Base-by-base conservation (phyloP, 2,329 filamentous ascomycete species). In the Pseudocercospora cruenta region DNA sequence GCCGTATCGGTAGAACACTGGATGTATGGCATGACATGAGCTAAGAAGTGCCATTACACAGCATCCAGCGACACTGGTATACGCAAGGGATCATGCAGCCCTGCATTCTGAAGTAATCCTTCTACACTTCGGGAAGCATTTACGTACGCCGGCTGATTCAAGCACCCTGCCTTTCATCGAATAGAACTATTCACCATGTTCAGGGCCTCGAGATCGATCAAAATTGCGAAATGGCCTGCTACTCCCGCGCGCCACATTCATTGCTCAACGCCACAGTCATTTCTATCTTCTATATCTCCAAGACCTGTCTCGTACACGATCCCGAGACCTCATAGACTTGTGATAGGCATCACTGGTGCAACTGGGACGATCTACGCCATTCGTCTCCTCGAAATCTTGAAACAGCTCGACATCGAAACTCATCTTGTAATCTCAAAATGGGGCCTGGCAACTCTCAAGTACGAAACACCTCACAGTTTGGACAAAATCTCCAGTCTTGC, bases 311-410 rank as follows among this genome's bases (percentile, higher is more conserved):
- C 33, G 33, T 36, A 36, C 33, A 36, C 33, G 33, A 4, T 12
- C 5, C 12, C 33, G 14, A 36, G 12, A 36, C 33, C 33, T 12
- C 74, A 73, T 31, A 71, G 76, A 8, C 83, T 85, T 58, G 77
- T 85, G 1, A 77, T 85, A 6, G 84, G 78, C 21, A 81, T 86
- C 51, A 85, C 84, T 1, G 83, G 83, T 2, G 83, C 83, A 0
- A 85, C 83, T 0, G 83, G 83, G 2, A 77, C 82, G 1, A 71
- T 78, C 1, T 75, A 81, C 6, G 83, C 78, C 0, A 81, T 85
- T 63, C 79, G 78, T 16, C 69, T 79, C 0, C 79, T 85, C 3
- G 72, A 77, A 7, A 73, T 76, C 2, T 78, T 85, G 0, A 79
- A 80, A 0, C 67, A 70, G 0, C 77, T 84, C 10, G 75, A 80